These are phyloP conservation scores for Austroboletus eburneus DNA, from an alignment of 768 basidiomycete genomes.

Conservation along the genomic window DNA sequence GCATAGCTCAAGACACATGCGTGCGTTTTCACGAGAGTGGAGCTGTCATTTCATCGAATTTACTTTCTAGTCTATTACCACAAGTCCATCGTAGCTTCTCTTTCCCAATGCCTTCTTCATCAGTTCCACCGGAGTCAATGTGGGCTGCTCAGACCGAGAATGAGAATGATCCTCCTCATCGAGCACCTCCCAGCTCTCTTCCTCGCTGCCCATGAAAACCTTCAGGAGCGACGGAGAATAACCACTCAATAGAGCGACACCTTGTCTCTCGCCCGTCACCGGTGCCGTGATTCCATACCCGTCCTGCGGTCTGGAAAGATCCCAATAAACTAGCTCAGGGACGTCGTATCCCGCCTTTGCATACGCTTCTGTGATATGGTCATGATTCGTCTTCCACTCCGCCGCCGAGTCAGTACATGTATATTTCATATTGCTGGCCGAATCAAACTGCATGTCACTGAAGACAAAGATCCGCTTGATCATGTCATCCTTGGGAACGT, in stretches of 20 bases:
- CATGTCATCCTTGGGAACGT: conserved; percentile 65
- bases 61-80: conserved; percentile 14
- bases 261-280: conserved; percentile 48
- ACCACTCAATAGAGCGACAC: conserved; percentile 67
- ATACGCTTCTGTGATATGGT: conserved; percentile 52
- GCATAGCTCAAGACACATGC: too few species aligned
- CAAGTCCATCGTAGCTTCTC: conserved; percentile 51
- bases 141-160: conserved; percentile 24
- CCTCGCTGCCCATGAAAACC: conserved; percentile 59
- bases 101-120: conserved; percentile 47
- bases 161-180: conserved; percentile 23
- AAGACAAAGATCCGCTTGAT: conserved; percentile 74
- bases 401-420: background rate
- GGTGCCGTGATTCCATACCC: conserved; percentile 37
- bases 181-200: conserved; percentile 37
- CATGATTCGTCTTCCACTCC: conserved; percentile 61
- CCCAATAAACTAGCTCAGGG: conserved; percentile 74
- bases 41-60: too few species aligned
- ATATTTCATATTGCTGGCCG: background rate
- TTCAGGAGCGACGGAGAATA: conserved; percentile 69
- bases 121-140: conserved; percentile 39
- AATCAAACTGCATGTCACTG: conserved; percentile 77
- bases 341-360: conserved; percentile 61
- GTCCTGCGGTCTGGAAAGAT: conserved; percentile 36
- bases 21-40: too few species aligned